Conservation (phyloP, 495 filamentous ascomycete species). For the Aspergillus cavernicola region DNA sequence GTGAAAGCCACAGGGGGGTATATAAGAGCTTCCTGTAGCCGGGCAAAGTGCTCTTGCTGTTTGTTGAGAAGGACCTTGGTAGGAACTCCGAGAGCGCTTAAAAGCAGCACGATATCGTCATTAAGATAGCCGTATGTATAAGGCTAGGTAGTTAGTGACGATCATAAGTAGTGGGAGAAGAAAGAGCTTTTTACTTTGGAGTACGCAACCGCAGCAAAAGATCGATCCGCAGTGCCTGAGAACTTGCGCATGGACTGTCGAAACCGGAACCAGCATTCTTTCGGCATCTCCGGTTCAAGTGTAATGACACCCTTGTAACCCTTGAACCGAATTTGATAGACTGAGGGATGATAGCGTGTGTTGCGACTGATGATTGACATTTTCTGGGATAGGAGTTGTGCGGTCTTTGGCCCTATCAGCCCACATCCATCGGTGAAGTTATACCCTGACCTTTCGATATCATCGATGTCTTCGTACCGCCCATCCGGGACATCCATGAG, state of each 20-base stretch:
- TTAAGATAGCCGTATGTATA: conserved; percentile 5
- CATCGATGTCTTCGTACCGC: neutral
- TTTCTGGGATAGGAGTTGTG: neutral
- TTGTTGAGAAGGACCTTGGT: neutral
- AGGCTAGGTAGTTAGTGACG: neutral
- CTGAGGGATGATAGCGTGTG: neutral
- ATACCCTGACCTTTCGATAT: neutral
- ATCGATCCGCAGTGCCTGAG: neutral
- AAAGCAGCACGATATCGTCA: conserved; percentile 1
- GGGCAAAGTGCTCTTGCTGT: neutral
- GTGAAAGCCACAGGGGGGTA: neutral
- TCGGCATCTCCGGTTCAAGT: neutral
- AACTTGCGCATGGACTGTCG: conserved; percentile 4
- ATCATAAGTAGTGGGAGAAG: neutral
- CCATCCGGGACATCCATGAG: neutral
- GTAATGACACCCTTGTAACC: neutral
- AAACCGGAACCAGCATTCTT: conserved; percentile 1
- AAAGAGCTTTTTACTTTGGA: neutral
- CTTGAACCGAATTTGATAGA: conserved; percentile 3
- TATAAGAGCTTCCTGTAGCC: neutral
- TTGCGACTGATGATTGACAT: conserved; percentile 1
- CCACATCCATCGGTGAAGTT: conserved; percentile 7
- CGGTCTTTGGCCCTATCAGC: neutral
- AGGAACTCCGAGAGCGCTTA: neutral
- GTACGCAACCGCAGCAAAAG: conserved; percentile 1